A percentile compares a stretch with the other conserved stretches of the same genome.
phyloP scores from a whole-genome alignment of 2,329 filamentous ascomycete species.

The Ilyonectria mors-panacis region DNA sequence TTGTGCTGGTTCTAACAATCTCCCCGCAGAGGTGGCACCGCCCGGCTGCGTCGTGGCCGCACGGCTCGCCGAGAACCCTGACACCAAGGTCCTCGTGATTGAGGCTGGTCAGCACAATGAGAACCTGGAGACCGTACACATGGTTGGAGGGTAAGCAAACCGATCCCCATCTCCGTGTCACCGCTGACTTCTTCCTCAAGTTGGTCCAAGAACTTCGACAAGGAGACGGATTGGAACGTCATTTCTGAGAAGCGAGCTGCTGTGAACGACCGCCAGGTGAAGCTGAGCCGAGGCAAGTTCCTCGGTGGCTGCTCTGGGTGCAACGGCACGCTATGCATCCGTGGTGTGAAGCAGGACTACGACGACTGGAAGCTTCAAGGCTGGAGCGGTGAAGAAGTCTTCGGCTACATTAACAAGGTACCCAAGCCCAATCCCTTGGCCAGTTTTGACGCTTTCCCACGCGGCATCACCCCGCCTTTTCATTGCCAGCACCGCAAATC shows the following conservation, averaged over 20 bases:
- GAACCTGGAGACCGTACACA: constrained; percentile 64
- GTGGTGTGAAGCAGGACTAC: constrained; percentile 63
- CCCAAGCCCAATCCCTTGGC: background rate
- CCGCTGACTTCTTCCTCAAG: constrained; percentile 29
- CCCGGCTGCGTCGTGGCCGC: constrained; percentile 56
- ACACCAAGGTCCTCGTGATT: constrained; percentile 51
- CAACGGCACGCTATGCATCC: constrained; percentile 66
- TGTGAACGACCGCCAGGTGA: constrained; percentile 60
- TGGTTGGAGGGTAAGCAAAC: constrained; percentile 62
- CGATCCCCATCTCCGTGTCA: background rate
- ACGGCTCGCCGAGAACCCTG: constrained; percentile 54
- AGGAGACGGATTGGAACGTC: constrained; percentile 67
- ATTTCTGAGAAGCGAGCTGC: constrained; percentile 56
- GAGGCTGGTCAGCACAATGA: constrained; percentile 58
- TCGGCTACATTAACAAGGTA: constrained; percentile 69
- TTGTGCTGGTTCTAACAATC: constrained; percentile 23
- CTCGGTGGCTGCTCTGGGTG: constrained; percentile 64
- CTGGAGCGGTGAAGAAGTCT: constrained; percentile 71
- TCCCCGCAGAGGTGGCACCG: constrained; percentile 51
- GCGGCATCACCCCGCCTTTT: background rate
- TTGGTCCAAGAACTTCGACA: constrained; percentile 64
- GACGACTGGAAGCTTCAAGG: constrained; percentile 70
- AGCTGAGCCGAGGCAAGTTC: constrained; percentile 64
- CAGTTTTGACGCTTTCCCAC: background rate
- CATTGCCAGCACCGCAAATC: background rate